phyloP scores from a whole-genome alignment of 2,329 filamentous ascomycete species.

The Fusarium robinianum region DNA sequence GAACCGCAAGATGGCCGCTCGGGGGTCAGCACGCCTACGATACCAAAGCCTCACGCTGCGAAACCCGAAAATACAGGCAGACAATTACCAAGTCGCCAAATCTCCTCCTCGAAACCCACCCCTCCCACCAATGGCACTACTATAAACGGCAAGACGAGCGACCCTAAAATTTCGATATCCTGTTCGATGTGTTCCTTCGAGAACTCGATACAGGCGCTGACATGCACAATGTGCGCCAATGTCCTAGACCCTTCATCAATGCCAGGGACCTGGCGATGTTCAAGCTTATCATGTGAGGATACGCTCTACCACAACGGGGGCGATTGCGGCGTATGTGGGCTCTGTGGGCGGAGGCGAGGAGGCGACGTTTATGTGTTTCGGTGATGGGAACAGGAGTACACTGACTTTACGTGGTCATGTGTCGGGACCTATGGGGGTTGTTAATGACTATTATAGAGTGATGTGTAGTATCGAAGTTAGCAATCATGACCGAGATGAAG shows the following conservation, averaged over 20 bases:
- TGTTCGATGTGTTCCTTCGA: conserved; percentile 71
- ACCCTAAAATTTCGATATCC: not conserved
- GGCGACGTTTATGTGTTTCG: conserved; percentile 7
- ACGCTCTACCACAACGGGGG: conserved; percentile 68
- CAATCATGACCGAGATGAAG: too few species aligned
- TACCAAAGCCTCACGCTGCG: too few species aligned
- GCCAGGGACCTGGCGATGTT: conserved; percentile 67
- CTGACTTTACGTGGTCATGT: too few species aligned
- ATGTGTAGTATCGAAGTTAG: too few species aligned
- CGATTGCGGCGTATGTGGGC: conserved; percentile 70
- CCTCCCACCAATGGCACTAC: not conserved
- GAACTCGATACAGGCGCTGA: conserved; percentile 59
- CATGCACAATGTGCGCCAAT: conserved; percentile 71
- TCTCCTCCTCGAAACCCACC: not conserved
- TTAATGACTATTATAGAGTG: too few species aligned
- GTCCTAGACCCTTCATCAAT: conserved; percentile 63
- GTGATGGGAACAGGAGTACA: too few species aligned
- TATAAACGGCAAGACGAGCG: not conserved
- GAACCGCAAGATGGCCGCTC: conserved; percentile 8
- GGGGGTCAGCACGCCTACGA: conserved; percentile 1
- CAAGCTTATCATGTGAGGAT: conserved; percentile 56
- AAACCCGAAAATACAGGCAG: too few species aligned
- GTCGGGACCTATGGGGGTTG: too few species aligned
- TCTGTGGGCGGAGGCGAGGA: conserved; percentile 61
- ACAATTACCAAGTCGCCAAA: not conserved